Evolutionary conservation across 2,329 filamentous ascomycete species (phyloP).

Genomic region (Aspergillus pseudonomiae): DNA sequence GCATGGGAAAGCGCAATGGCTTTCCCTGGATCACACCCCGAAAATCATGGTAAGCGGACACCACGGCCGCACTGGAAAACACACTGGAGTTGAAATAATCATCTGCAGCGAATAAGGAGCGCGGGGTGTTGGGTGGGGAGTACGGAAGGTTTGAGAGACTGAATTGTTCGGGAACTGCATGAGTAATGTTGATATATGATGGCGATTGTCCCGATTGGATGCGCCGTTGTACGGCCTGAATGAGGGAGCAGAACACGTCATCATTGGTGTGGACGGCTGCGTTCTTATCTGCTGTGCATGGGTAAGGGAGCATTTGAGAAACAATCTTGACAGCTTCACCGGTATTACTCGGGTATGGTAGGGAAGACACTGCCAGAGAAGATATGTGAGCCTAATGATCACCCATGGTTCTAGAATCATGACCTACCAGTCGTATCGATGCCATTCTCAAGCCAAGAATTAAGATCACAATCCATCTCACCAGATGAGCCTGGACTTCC

Average conservation of each 20-base stretch:
- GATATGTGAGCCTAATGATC: neutral
- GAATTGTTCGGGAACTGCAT: conserved; percentile 65
- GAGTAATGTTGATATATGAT: conserved; percentile 64
- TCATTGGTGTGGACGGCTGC: conserved; percentile 32
- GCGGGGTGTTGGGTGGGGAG: conserved; percentile 64
- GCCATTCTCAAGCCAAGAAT: conserved; percentile 42
- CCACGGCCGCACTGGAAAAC: conserved; percentile 64
- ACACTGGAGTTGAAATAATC: conserved; percentile 66
- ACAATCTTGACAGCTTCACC: conserved; percentile 58
- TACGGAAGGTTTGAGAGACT: conserved; percentile 64
- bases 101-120: conserved; percentile 50
- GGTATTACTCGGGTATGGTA: conserved; percentile 37
- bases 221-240: conserved; percentile 58
- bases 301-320: conserved; percentile 63
- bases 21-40: conserved; percentile 47
- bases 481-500: conserved; percentile 34
- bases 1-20: conserved; percentile 54
- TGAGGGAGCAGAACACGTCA: conserved; percentile 56
- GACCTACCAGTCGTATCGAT: conserved; percentile 42
- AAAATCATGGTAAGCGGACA: conserved; percentile 61
- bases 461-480: conserved; percentile 38
- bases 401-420: neutral
- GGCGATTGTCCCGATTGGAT: conserved; percentile 55
- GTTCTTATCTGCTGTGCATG: conserved; percentile 41
- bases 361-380: conserved; percentile 37